Conservation (phyloP, 2,329 filamentous ascomycete species). For the Phialocephala subalpina region DNA sequence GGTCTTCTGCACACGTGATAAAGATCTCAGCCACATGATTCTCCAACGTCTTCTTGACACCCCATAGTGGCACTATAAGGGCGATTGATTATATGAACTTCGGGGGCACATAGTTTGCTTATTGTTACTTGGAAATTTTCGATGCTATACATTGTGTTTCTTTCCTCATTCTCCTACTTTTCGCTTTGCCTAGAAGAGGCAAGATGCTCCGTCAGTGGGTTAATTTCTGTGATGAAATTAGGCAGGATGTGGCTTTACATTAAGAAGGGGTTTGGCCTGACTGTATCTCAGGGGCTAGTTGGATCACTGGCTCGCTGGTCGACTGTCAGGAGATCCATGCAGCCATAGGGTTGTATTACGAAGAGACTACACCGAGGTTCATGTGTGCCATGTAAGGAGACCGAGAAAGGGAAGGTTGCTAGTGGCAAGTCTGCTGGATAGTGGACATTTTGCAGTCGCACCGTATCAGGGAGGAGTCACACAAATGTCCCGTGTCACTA, state of each 20-base stretch:
- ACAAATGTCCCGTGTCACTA: too few relatives aligned
- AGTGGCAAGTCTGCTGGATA: too few relatives aligned
- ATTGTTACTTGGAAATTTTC: conserved; percentile 13
- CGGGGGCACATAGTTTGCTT: conserved; percentile 21
- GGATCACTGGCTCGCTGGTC: conserved; percentile 12
- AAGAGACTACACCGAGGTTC: conserved; percentile 21
- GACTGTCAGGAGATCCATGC: conserved; percentile 17
- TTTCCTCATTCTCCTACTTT: conserved; percentile 20
- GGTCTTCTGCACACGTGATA: too few relatives aligned
- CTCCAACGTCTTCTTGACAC: conserved; percentile 11
- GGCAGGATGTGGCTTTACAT: background rate
- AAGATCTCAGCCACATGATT: conserved; percentile 12
- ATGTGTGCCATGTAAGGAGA: background rate
- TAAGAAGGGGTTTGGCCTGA: conserved; percentile 16
- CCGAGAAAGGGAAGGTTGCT: too few relatives aligned
- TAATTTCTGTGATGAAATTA: conserved; percentile 13
- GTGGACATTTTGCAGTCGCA: too few relatives aligned
- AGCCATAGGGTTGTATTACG: conserved; percentile 18
- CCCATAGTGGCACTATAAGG: background rate
- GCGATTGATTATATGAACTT: conserved; percentile 13
- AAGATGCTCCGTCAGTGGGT: conserved; percentile 10
- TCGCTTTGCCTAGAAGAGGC: conserved; percentile 13
- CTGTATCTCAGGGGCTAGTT: conserved; percentile 18
- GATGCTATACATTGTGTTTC: conserved; percentile 22
- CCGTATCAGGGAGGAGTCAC: too few relatives aligned